Evolutionary conservation across 2,329 filamentous ascomycete genomes (phyloP).

Genomic region (Botryosphaeria agaves): DNA sequence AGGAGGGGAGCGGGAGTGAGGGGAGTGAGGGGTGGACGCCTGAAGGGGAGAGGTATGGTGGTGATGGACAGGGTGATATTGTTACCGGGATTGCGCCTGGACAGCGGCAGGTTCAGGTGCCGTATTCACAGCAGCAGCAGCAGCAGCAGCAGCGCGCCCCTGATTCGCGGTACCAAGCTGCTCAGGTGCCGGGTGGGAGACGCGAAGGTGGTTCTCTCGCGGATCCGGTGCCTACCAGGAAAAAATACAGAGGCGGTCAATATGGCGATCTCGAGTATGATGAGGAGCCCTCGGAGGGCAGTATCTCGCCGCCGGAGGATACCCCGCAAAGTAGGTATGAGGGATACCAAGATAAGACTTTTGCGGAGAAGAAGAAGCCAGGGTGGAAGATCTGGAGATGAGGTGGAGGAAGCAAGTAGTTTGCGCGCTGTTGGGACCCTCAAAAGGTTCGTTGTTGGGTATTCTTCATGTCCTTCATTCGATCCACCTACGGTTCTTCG

Average conservation of each 20-base stretch:
- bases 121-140: not conserved
- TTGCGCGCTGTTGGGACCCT: too few relatives aligned
- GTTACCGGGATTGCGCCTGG: too few relatives aligned
- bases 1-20: not conserved
- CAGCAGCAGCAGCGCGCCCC: not conserved
- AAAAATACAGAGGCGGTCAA: conserved; percentile 1
- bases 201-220: too few relatives aligned
- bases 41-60: too few relatives aligned
- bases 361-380: conserved; percentile 22
- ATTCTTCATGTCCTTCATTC: too few relatives aligned
- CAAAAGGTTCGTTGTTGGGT: too few relatives aligned
- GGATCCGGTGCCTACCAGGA: conserved; percentile 1
- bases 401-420: too few relatives aligned
- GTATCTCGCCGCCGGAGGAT: not conserved
- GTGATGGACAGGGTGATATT: too few relatives aligned
- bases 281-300: conserved; percentile 6
- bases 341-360: conserved; percentile 9
- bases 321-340: not conserved
- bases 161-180: not conserved
- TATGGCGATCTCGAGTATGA: conserved; percentile 7
- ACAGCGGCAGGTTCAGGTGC: not conserved
- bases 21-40: too few relatives aligned
- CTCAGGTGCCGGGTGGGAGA: too few relatives aligned
- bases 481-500: too few relatives aligned
- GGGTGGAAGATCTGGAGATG: conserved; percentile 19